Base-by-base conservation (phyloP, 768 basidiomycete genomes). In the Agrocybe pediades region DNA sequence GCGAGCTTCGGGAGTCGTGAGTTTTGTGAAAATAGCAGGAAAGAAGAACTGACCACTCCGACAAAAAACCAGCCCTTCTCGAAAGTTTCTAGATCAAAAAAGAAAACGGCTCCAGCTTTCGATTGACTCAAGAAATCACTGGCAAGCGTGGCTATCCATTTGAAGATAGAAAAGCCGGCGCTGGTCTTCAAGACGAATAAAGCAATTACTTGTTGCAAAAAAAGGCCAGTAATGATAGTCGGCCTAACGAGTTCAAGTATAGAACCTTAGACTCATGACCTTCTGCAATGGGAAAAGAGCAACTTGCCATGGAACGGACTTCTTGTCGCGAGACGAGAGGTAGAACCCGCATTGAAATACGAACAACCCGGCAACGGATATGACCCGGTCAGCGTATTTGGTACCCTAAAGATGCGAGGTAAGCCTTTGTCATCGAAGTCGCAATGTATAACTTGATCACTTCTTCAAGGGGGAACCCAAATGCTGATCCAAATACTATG, bases 161-260 rank as follows among this genome's bases (percentile, higher is more conserved):
- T 79, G 79, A 96, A 95, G 52, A 95, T 80, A 19, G 79, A 79
- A 70, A 88, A 93, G n/a, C 94, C 94, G 41, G 92, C 92, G 41
- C 74, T 73, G 9, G 86, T 81, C 73, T 94, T 94, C 62, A 96
- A 80, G 39, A 95, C 94, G 66, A 96, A 94, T 36, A 96, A 79
- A 1, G 93, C 94, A 44, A 95, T 82, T 16, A 75, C 82, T 72
- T 95, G 92, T 66, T 96, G 94, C 41, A 88, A 61, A 70, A 93
- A 85, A n/a, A 95, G 75, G 16, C 93, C 93, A 45, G 92, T 86
- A 54, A 95, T 85, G 60, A 94, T 82, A 16, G 92, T 93, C 16
- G 83, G 87, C 90, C 88, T 88, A 52, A 33, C 6, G 9, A 16
- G 2, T 20, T 42, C 24, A 41, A 24, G n/a, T 41, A 41, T 40